phyloP scores from a whole-genome alignment of 2,329 filamentous ascomycete genomes.

The Alternaria metachromatica region DNA sequence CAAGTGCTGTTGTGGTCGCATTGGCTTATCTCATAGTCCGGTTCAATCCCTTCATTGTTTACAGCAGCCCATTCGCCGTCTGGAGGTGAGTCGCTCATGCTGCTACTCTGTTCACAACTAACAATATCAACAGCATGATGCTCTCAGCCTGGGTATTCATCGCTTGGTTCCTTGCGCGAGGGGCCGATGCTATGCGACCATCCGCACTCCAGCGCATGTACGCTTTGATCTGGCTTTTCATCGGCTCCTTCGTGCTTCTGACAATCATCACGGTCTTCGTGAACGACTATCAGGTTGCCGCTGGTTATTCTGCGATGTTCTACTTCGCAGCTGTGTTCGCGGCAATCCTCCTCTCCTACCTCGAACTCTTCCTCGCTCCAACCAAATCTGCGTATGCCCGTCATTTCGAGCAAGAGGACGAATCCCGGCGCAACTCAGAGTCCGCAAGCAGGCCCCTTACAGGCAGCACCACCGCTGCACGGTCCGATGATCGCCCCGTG shows the following conservation, averaged over 20 bases:
- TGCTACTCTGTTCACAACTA: not conserved
- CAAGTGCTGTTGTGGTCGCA: slow-evolving; percentile 72
- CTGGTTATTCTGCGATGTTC: slow-evolving; percentile 82
- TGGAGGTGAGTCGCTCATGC: slow-evolving; percentile 60
- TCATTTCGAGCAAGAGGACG: slow-evolving; percentile 51
- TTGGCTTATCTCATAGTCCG: slow-evolving; percentile 79
- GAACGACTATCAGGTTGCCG: slow-evolving; percentile 73
- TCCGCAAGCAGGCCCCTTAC: slow-evolving; percentile 45
- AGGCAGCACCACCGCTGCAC: slow-evolving; percentile 37
- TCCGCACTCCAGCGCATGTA: slow-evolving; percentile 87
- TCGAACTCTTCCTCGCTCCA: slow-evolving; percentile 78
- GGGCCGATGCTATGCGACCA: slow-evolving; percentile 79
- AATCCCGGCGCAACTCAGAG: slow-evolving; percentile 28
- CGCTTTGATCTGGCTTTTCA: slow-evolving; percentile 82
- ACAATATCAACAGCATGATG: slow-evolving; percentile 67
- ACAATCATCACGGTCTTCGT: slow-evolving; percentile 77
- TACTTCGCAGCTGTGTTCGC: slow-evolving; percentile 78
- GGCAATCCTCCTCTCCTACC: slow-evolving; percentile 74
- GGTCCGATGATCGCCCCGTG: slow-evolving; percentile 41
- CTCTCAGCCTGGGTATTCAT: slow-evolving; percentile 78
- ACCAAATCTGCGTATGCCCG: slow-evolving; percentile 73
- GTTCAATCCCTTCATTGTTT: slow-evolving; percentile 88
- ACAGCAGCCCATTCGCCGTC: slow-evolving; percentile 85
- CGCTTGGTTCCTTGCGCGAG: slow-evolving; percentile 82
- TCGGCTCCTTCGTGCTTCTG: slow-evolving; percentile 74